A percentile compares a stretch with the other conserved stretches of the same genome.
Evolutionary conservation across 2,329 filamentous ascomycete species (phyloP).

Genomic region (Sarocladium kiliense): DNA sequence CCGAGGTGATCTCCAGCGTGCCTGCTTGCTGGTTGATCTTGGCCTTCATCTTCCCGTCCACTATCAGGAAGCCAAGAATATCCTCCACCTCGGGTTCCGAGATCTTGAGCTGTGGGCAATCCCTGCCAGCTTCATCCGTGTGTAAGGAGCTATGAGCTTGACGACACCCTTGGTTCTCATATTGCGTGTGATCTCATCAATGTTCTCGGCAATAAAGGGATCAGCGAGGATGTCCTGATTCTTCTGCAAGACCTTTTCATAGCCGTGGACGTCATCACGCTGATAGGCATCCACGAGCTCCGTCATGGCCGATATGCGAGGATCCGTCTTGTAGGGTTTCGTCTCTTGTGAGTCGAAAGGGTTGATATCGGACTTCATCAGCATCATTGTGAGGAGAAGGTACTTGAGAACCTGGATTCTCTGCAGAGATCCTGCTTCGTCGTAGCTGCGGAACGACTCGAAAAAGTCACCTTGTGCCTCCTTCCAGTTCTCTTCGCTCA

Average conservation of each 20-base stretch:
- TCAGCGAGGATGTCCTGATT: constrained; percentile 88
- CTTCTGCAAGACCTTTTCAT: constrained; percentile 79
- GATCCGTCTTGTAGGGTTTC: constrained; percentile 95
- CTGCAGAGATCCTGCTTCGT: constrained; percentile 93
- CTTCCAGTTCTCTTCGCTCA: constrained; percentile 99
- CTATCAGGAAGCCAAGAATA: constrained; percentile 89
- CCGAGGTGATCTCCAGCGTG: constrained; percentile 73
- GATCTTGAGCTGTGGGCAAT: constrained; percentile 85
- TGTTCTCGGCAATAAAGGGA: constrained; percentile 96
- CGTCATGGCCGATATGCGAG: constrained; percentile 94
- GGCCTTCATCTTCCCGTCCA: constrained; percentile 81
- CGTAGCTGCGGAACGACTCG: constrained; percentile 97
- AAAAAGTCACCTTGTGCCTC: constrained; percentile 97
- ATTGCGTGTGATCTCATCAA: constrained; percentile 96
- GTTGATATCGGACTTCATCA: constrained; percentile 98
- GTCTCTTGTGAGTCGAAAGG: constrained; percentile 98
- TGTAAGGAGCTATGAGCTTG: constrained; percentile 92
- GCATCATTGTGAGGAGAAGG: constrained; percentile 91
- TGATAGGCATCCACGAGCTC: constrained; percentile 96
- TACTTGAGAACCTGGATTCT: constrained; percentile 98
- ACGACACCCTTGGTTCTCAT: constrained; percentile 95
- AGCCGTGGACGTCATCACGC: constrained; percentile 85
- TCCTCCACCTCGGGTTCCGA: constrained; percentile 83
- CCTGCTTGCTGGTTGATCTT: constrained; percentile 87
- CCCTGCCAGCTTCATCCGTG: constrained; percentile 81